phyloP scores from a whole-genome alignment of 1,284 basidiomycete genomes.

The Wallemia mellicola region DNA sequence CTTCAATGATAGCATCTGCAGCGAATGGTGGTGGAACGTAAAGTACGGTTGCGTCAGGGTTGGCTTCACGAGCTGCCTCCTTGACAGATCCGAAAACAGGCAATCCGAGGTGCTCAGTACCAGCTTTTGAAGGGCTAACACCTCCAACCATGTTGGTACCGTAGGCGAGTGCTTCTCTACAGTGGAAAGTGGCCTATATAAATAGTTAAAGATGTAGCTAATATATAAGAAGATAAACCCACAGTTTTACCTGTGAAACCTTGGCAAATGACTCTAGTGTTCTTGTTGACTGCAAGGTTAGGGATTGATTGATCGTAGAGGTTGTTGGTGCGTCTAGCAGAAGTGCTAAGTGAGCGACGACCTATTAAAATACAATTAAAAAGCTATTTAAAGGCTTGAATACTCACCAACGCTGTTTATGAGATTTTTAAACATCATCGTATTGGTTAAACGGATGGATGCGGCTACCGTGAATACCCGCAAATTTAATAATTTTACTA shows the following conservation, averaged over 20 bases:
- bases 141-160: conserved; percentile 95
- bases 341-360: neutral
- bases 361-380: neutral
- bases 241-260: conserved; percentile 95
- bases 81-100: conserved; percentile 79
- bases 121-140: conserved; percentile 78
- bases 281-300: conserved; percentile 27
- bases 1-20: conserved; percentile 84
- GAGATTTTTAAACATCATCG: neutral
- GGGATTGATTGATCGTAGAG: conserved; percentile 4
- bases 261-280: conserved; percentile 79
- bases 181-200: conserved; percentile 78
- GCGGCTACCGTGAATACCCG: neutral
- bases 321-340: neutral
- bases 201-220: neutral
- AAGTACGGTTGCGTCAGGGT: conserved; percentile 73
- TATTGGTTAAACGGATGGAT: neutral
- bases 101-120: conserved; percentile 73
- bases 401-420: conserved; percentile 1
- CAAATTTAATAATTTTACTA: neutral
- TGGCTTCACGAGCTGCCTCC: conserved; percentile 60
- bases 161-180: conserved; percentile 54
- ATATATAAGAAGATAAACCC: conserved; percentile 10
- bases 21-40: conserved; percentile 82
- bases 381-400: neutral